These are phyloP conservation scores for Trichoderma sp. DNA, from an alignment of 2,329 filamentous ascomycete species.

Conservation along the genomic window DNA sequence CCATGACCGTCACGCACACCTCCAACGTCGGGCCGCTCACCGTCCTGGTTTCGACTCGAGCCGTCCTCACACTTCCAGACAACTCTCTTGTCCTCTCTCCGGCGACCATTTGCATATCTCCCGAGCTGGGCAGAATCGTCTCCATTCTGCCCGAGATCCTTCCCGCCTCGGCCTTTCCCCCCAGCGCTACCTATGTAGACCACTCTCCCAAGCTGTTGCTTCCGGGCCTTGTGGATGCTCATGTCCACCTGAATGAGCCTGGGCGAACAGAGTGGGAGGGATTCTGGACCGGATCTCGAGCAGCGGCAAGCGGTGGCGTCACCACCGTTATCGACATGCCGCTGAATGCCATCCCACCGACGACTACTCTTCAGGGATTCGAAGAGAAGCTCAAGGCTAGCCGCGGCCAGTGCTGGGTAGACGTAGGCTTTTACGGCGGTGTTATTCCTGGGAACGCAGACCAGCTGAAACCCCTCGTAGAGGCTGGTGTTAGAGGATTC, in stretches of 20 bases:
- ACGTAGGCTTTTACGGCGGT: slow-evolving; percentile 97
- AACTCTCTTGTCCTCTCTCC: slow-evolving; percentile 67
- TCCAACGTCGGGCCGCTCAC: slow-evolving; percentile 51
- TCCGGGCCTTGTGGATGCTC: slow-evolving; percentile 91
- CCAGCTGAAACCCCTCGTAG: slow-evolving; percentile 77
- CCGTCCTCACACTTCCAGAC: slow-evolving; percentile 72
- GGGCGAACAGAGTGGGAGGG: slow-evolving; percentile 98
- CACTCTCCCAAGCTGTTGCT: slow-evolving; percentile 83
- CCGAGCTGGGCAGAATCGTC: slow-evolving; percentile 78
- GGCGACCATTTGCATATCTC: slow-evolving; percentile 80
- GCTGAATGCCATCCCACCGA: slow-evolving; percentile 93
- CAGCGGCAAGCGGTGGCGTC: slow-evolving; percentile 92
- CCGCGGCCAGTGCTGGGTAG: slow-evolving; percentile 90
- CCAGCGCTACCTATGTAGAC: slow-evolving; percentile 73
- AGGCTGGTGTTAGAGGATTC: slow-evolving; percentile 88
- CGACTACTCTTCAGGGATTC: slow-evolving; percentile 81
- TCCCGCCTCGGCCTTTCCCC: slow-evolving; percentile 73
- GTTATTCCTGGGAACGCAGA: slow-evolving; percentile 85
- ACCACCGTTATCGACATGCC: slow-evolving; percentile 99
- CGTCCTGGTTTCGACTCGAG: slow-evolving; percentile 81
- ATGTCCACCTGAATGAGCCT: slow-evolving; percentile 97
- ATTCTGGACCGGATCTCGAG: slow-evolving; percentile 91
- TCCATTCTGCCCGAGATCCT: slow-evolving; percentile 73
- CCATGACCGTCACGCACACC: slow-evolving; percentile 36
- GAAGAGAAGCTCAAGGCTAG: slow-evolving; percentile 84